Evolutionary conservation across 1,139 yeast species (phyloP).

Genomic region (Taphrina wiesneri): DNA sequence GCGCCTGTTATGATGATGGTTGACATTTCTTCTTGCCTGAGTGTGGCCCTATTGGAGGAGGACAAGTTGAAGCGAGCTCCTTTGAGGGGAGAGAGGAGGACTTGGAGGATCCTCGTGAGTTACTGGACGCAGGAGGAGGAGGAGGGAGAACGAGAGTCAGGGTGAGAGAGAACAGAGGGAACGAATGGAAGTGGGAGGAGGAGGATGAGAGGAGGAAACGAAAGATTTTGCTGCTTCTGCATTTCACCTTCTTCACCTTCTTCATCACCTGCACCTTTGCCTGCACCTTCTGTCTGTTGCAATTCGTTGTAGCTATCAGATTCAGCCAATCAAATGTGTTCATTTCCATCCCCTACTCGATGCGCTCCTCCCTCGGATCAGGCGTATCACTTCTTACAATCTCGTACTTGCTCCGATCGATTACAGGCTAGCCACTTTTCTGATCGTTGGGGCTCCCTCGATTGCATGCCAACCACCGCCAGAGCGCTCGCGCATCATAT

Average conservation of each 20-base stretch:
- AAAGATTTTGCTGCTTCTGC: neutral
- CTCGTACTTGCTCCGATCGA: neutral
- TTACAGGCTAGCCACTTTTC: neutral
- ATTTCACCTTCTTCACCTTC: neutral
- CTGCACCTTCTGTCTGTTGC: neutral
- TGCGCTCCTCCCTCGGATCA: neutral
- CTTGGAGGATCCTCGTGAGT: neutral
- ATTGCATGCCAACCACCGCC: neutral
- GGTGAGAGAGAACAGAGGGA: neutral
- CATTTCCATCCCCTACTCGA: neutral
- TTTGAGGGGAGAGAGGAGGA: neutral
- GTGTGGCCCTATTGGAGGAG: neutral
- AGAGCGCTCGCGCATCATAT: neutral
- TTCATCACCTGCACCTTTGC: neutral
- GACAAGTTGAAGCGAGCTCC: conserved; percentile 5
- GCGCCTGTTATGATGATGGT: conserved; percentile 42
- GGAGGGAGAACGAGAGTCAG: neutral
- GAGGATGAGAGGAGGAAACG: neutral
- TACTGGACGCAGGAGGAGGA: neutral
- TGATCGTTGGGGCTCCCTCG: neutral
- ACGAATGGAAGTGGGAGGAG: neutral
- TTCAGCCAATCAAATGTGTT: neutral
- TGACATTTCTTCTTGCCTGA: neutral
- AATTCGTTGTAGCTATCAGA: neutral
- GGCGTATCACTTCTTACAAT: conserved; percentile 5